These are phyloP conservation scores for Globisporangium alternatum DNA, from an alignment of 352 stramenopile genomes.

Conservation along the genomic window DNA sequence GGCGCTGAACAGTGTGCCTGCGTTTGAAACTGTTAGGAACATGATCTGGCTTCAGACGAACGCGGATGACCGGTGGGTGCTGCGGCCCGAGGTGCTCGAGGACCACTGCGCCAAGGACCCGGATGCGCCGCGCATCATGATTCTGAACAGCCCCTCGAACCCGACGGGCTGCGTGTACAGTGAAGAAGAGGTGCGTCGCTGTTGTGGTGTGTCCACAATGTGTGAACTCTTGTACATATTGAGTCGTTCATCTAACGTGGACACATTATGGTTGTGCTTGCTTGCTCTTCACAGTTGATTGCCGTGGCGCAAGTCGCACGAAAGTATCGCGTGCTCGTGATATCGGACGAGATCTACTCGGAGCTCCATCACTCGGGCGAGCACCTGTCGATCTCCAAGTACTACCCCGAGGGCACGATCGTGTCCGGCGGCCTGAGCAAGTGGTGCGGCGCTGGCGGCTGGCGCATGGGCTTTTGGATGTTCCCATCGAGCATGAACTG, in stretches of 20 bases:
- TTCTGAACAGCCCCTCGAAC: slow-evolving; percentile 86
- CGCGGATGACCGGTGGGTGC: slow-evolving; percentile 74
- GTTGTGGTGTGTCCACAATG: background rate
- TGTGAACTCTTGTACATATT: background rate
- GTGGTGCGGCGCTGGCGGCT: slow-evolving; percentile 85
- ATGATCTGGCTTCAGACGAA: slow-evolving; percentile 87
- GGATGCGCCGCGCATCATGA: slow-evolving; percentile 80
- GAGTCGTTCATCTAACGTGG: background rate
- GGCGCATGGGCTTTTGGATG: slow-evolving; percentile 87
- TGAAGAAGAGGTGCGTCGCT: slow-evolving; percentile 55
- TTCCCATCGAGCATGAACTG: slow-evolving; percentile 76
- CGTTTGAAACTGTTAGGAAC: slow-evolving; percentile 42
- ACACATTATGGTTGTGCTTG: background rate
- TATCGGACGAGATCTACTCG: slow-evolving; percentile 89
- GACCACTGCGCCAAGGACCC: slow-evolving; percentile 73
- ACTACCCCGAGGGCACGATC: slow-evolving; percentile 86
- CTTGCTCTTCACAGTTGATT: slow-evolving; percentile 22
- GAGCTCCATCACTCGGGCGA: slow-evolving; percentile 73
- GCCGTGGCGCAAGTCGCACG: slow-evolving; percentile 68
- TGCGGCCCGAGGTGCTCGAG: slow-evolving; percentile 81
- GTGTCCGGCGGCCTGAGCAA: slow-evolving; percentile 86
- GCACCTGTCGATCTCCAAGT: slow-evolving; percentile 82
- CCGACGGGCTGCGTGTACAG: slow-evolving; percentile 82
- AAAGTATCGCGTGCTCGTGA: slow-evolving; percentile 86
- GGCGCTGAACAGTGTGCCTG: slow-evolving; percentile 4